Evolutionary conservation across 345 rosid species (phyloP).

Genomic region (Arabidopsis thaliana): TAIR10.1 NC_003070.9:8772001-8772500

Average conservation of each 20-base stretch:
- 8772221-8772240: conserved; percentile 81
- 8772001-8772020: conserved; percentile 98
- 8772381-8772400: conserved; percentile 31
- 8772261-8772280: conserved; percentile 91
- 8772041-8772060: conserved; percentile 79
- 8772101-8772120: conserved; percentile 9
- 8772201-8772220: conserved; percentile 82
- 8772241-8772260: conserved; percentile 95
- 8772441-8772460: conserved; percentile 89
- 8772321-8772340: background rate
- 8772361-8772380: background rate
- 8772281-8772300: conserved; percentile 67
- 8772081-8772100: conserved; percentile 79
- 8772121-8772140: background rate
- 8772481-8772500: conserved; percentile 96
- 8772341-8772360: background rate
- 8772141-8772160: background rate
- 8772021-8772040: conserved; percentile 71
- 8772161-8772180: background rate
- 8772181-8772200: conserved; percentile 79
- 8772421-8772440: conserved; percentile 98
- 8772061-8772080: conserved; percentile 96
- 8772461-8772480: conserved; percentile 87
- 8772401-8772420: conserved; percentile 99
- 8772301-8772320: conserved; percentile 2